A percentile compares a stretch with the other conserved stretches of the same genome.
Conservation (phyloP, 1,284 basidiomycete species). For the Neolentinus lepideus region DNA sequence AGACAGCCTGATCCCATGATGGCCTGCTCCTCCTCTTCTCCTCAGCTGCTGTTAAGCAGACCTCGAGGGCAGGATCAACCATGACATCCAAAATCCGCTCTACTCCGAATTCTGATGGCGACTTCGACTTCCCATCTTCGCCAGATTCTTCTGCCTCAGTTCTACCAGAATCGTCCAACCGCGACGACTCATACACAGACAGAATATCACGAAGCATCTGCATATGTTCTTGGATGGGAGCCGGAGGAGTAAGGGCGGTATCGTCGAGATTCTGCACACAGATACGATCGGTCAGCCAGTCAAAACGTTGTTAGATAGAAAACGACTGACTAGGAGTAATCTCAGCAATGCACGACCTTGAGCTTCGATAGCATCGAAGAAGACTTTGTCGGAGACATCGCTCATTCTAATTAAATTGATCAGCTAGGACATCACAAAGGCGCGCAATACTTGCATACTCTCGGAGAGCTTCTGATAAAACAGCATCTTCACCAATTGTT, state of each 20-base stretch:
- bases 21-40: conserved; percentile 49
- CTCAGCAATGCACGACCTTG: conserved; percentile 74
- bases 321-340: conserved; percentile 55
- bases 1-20: conserved; percentile 76
- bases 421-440: no score
- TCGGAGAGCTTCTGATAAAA: conserved; percentile 70
- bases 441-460: no score
- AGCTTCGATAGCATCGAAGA: conserved; percentile 79
- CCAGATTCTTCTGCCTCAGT: neutral
- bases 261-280: conserved; percentile 68
- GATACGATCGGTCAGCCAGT: neutral
- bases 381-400: conserved; percentile 72
- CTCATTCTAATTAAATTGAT: conserved; percentile 52
- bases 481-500: conserved; percentile 80
- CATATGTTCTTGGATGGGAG: conserved; percentile 72
- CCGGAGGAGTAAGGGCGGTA: conserved; percentile 68
- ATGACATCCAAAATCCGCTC: conserved; percentile 71
- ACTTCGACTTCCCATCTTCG: neutral
- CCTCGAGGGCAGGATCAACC: conserved; percentile 76
- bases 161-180: conserved; percentile 39
- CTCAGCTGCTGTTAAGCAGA: conserved; percentile 65
- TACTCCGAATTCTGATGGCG: conserved; percentile 48
- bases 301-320: neutral
- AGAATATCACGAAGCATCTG: conserved; percentile 86
- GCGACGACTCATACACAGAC: conserved; percentile 78